These are phyloP conservation scores for Trichoderma gracile DNA, from an alignment of 2,329 filamentous ascomycete genomes.

Conservation along the genomic window DNA sequence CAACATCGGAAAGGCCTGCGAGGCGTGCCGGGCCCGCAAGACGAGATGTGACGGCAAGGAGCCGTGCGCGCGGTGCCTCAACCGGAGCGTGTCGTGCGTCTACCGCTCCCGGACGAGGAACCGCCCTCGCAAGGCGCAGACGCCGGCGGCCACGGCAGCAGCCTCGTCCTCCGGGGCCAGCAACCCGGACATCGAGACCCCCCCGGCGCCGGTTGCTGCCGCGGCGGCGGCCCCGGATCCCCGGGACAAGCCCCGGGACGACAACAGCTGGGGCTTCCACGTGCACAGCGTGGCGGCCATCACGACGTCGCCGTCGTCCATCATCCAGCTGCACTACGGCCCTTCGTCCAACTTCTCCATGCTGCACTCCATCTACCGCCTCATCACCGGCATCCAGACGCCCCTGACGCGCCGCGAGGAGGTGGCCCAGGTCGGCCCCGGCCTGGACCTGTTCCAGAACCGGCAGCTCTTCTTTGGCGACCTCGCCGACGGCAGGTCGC, in stretches of 20 bases:
- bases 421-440: conserved; percentile 17
- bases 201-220: not conserved
- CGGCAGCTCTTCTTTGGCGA: conserved; percentile 22
- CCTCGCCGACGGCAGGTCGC: conserved; percentile 4
- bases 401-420: conserved; percentile 13
- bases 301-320: conserved; percentile 18
- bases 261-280: conserved; percentile 22
- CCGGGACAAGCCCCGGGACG: conserved; percentile 5
- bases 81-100: conserved; percentile 18
- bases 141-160: not conserved
- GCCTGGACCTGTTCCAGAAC: conserved; percentile 18
- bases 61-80: conserved; percentile 18
- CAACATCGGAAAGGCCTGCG: conserved; percentile 22
- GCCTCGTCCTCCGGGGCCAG: conserved; percentile 4
- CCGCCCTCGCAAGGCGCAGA: conserved; percentile 16
- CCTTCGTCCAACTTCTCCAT: conserved; percentile 21
- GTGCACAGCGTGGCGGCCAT: conserved; percentile 17
- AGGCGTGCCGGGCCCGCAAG: conserved; percentile 18
- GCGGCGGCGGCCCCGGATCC: not conserved
- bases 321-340: conserved; percentile 19
- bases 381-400: conserved; percentile 18
- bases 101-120: conserved; percentile 17
- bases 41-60: conserved; percentile 22
- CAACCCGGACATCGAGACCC: conserved; percentile 7
- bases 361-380: conserved; percentile 22